A percentile compares a stretch with the other conserved stretches of the same genome.
These are phyloP conservation scores for Stachybotrys elegans DNA, from an alignment of 2,329 filamentous ascomycete species.

Conservation along the genomic window DNA sequence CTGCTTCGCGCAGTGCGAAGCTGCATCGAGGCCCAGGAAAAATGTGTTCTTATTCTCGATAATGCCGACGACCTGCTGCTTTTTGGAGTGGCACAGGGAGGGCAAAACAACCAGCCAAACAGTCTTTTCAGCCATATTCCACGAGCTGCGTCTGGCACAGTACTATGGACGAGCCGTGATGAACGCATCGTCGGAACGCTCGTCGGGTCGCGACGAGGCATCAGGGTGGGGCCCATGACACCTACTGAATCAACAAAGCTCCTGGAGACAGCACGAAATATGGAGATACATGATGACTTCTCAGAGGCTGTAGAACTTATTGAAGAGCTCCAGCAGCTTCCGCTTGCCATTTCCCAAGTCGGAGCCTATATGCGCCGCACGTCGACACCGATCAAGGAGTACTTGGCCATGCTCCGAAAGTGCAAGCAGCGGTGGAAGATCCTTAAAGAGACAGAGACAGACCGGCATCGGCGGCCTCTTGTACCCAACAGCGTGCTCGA, in stretches of 20 bases:
- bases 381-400: conserved; percentile 14
- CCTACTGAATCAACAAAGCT: conserved; percentile 9
- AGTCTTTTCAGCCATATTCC: conserved; percentile 19
- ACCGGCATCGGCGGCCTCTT: conserved; percentile 20
- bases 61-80: conserved; percentile 26
- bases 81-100: conserved; percentile 15
- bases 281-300: conserved; percentile 1
- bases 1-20: conserved; percentile 12
- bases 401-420: conserved; percentile 17
- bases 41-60: conserved; percentile 27
- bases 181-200: conserved; percentile 18
- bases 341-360: conserved; percentile 26
- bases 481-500: conserved; percentile 26
- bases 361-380: conserved; percentile 24
- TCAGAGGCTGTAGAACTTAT: conserved; percentile 11
- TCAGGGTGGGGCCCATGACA: conserved; percentile 19
- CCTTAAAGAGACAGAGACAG: conserved; percentile 13
- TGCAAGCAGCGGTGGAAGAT: conserved; percentile 17
- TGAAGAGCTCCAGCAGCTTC: conserved; percentile 20
- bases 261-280: neutral
- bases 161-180: conserved; percentile 29
- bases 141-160: conserved; percentile 14
- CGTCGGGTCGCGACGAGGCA: conserved; percentile 13
- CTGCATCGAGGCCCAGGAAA: conserved; percentile 9
- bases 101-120: neutral